Conservation (phyloP, 2,329 filamentous ascomycete genomes). For the Trichoderma pleuroti region DNA sequence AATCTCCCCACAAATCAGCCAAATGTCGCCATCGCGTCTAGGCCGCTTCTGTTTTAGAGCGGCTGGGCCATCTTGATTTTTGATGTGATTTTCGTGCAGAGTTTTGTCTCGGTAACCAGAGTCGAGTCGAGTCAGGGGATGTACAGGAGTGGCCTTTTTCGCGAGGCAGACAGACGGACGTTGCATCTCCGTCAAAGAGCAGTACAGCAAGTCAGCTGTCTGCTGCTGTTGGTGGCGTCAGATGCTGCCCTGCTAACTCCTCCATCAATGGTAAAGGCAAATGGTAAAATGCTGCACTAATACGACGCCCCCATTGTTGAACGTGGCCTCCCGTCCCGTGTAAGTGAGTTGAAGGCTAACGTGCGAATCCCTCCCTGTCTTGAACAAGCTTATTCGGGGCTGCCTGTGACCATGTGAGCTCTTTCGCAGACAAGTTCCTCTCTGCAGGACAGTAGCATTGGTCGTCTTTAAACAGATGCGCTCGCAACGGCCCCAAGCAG, state of each 20-base stretch:
- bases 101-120: not conserved
- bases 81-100: not conserved
- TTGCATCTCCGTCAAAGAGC: not conserved
- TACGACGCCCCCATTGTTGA: not conserved
- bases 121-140: not conserved
- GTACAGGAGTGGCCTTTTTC: not conserved
- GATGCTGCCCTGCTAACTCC: not conserved
- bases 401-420: not conserved
- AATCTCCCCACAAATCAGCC: constrained; percentile 12
- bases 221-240: not conserved
- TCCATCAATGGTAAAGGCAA: not conserved
- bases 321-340: not conserved
- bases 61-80: not conserved
- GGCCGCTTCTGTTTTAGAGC: constrained; percentile 9
- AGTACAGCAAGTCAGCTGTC: not conserved
- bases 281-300: not conserved
- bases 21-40: constrained; percentile 18
- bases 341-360: not conserved
- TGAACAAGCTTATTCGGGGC: not conserved
- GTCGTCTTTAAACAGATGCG: not conserved
- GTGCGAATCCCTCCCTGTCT: not conserved
- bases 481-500: not conserved
- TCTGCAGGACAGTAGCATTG: not conserved
- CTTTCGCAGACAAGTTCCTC: not conserved
- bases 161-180: not conserved